phyloP scores from a whole-genome alignment of 1,284 basidiomycete species.

The Cutaneotrichosporon cutaneum region DNA sequence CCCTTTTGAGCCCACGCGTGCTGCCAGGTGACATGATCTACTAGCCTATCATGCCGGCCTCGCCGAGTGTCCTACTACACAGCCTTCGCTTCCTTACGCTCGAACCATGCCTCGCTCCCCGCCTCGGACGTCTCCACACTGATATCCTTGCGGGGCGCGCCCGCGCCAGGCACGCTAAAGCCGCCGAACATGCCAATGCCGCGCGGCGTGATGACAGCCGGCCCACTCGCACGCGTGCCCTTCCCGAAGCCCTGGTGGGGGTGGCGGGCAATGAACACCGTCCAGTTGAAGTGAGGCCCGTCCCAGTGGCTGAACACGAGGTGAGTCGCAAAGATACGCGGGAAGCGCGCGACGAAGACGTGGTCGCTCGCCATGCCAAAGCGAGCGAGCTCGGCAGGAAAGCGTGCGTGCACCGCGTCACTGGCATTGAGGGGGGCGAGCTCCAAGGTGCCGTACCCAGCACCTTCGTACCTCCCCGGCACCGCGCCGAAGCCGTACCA shows the following conservation, averaged over 20 bases:
- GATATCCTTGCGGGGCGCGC: background rate
- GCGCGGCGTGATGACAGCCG: constrained; percentile 10
- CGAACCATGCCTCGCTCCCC: constrained; percentile 16
- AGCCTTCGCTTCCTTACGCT: background rate
- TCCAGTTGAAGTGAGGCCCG: constrained; percentile 14
- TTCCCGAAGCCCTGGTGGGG: background rate
- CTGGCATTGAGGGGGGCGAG: constrained; percentile 6
- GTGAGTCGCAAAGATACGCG: constrained; percentile 27
- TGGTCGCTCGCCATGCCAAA: background rate
- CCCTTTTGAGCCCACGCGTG: too few species aligned
- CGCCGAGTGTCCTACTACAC: too few species aligned
- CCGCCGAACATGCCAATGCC: constrained; percentile 20
- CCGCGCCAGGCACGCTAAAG: constrained; percentile 1
- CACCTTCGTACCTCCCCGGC: constrained; percentile 13
- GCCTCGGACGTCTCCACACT: constrained; percentile 3
- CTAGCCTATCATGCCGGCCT: too few species aligned
- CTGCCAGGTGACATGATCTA: too few species aligned
- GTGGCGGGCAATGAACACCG: background rate
- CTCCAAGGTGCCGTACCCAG: constrained; percentile 21
- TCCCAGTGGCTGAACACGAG: constrained; percentile 32
- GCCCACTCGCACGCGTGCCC: background rate
- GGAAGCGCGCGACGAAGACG: constrained; percentile 17
- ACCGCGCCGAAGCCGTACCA: constrained; percentile 1
- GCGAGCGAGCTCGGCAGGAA: background rate
- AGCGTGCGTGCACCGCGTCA: constrained; percentile 5